Evolutionary conservation across 2,329 filamentous ascomycete species (phyloP).

Genomic region (Cladophialophora exuberans): DNA sequence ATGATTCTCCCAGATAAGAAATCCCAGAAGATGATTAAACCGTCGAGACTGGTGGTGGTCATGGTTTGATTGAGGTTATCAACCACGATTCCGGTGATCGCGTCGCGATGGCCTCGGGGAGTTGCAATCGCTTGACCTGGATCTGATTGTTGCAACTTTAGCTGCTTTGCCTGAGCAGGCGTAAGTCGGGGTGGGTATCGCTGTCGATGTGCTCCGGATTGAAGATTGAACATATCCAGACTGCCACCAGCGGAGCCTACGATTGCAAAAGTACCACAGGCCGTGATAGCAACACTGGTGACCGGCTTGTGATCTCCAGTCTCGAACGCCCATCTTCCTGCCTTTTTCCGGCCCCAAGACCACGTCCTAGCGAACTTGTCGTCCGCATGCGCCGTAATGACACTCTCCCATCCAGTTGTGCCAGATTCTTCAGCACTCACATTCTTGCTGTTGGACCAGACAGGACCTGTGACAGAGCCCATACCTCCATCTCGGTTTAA

Average conservation of each 20-base stretch:
- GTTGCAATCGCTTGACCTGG: conserved; percentile 48
- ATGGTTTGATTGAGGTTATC: conserved; percentile 87
- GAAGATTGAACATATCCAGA: conserved; percentile 95
- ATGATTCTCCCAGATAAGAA: conserved; percentile 80
- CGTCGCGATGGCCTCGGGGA: conserved; percentile 74
- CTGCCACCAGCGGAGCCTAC: conserved; percentile 81
- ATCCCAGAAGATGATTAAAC: conserved; percentile 97
- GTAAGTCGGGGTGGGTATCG: conserved; percentile 81
- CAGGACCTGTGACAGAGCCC: conserved; percentile 74
- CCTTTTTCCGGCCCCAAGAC: conserved; percentile 96
- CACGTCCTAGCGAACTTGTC: conserved; percentile 88
- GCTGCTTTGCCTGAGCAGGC: conserved; percentile 74
- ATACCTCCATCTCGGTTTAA: conserved; percentile 95
- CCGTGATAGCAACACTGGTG: conserved; percentile 81
- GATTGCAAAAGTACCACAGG: conserved; percentile 91
- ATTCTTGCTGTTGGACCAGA: conserved; percentile 79
- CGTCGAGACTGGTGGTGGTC: conserved; percentile 85
- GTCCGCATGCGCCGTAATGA: conserved; percentile 87
- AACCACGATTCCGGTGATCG: conserved; percentile 83
- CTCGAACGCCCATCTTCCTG: conserved; percentile 89
- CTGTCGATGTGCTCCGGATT: conserved; percentile 87
- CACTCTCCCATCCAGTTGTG: conserved; percentile 93
- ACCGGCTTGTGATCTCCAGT: conserved; percentile 66
- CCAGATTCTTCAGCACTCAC: conserved; percentile 71
- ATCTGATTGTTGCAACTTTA: conserved; percentile 67